These are phyloP conservation scores for Pseudogymnoascus sp. DNA, from an alignment of 2,329 filamentous ascomycete genomes.

Conservation along the genomic window DNA sequence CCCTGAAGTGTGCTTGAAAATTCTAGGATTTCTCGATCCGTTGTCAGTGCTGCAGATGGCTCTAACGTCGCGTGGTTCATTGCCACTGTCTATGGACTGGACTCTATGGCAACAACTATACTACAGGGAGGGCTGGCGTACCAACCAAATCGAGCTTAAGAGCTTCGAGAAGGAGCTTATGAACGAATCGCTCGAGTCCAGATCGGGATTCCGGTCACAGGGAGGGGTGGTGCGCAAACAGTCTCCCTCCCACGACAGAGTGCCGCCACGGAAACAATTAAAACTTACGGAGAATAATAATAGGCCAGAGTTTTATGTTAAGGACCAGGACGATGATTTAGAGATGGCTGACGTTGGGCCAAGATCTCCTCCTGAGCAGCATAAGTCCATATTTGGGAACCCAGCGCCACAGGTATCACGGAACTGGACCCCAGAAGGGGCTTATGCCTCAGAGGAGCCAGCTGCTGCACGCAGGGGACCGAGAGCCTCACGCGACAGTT, in stretches of 20 bases:
- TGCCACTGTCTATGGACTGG: slow-evolving; percentile 69
- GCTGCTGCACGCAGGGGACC: background rate
- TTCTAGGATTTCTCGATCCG: slow-evolving; percentile 79
- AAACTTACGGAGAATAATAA: background rate
- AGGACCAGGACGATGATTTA: background rate
- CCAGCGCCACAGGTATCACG: background rate
- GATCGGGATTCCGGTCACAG: background rate
- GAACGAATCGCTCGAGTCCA: slow-evolving; percentile 10
- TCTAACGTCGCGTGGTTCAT: slow-evolving; percentile 72
- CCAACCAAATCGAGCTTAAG: slow-evolving; percentile 55
- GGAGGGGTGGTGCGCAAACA: slow-evolving; percentile 10
- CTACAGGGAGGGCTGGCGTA: slow-evolving; percentile 75
- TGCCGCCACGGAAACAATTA: background rate
- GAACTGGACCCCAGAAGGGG: background rate
- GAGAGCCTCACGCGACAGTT: background rate
- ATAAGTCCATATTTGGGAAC: slow-evolving; percentile 2
- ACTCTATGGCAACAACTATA: slow-evolving; percentile 83
- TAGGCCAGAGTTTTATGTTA: background rate
- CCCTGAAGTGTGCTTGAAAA: slow-evolving; percentile 80
- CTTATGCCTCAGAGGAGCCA: background rate
- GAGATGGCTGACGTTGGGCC: background rate
- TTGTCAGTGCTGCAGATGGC: slow-evolving; percentile 72
- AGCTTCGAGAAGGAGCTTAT: slow-evolving; percentile 52
- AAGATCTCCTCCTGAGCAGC: background rate
- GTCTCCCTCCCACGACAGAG: background rate